Base-by-base conservation (phyloP, 805 yeast species). In the Alloascoidea africana region DNA sequence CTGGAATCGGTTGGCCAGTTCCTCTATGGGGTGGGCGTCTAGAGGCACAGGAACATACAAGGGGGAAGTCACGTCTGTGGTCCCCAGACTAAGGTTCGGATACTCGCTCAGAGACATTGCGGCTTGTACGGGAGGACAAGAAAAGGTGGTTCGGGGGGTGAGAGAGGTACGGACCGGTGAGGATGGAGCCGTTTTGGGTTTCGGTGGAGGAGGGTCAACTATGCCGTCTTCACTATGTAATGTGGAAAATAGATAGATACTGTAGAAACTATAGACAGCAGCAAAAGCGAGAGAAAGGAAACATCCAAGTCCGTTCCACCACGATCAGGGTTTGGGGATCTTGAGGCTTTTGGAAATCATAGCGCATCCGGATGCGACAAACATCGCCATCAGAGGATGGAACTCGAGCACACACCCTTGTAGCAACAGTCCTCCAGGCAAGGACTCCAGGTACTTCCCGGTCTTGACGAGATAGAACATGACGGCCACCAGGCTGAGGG, bases 291-390 rank as follows among this genome's bases (percentile, higher is more conserved):
- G n/a, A n/a, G n/a, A n/a, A n/a, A n/a, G n/a, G n/a, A n/a, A n/a
- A n/a, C n/a, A n/a, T n/a, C n/a, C n/a, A n/a, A n/a, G n/a, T n/a
- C n/a, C n/a, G n/a, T n/a, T n/a, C n/a, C n/a, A n/a, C n/a, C n/a
- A 33, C 30, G 39, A 15, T 49, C 57, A 76, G 39, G 89, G 83
- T 57, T 91, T 91, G 44, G 96, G 96, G 47, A 91, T 82, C 50
- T 80, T 83, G 44, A 91, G 66, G 41, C 89, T 77, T 65, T 91
- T 91, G 41, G 93, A 78, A 43, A 91, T 83, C 76, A 87, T 86
- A 39, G 82, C 79, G 56, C 89, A 81, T 5, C 98, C 98, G 44
- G 84, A 91, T 13, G 80, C 35, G 42, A 75, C 63, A 54, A 84
- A 91, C 3, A 75, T 56, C 3, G 70, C 45, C 11, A 74, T 68